Evolutionary conservation across 2,329 filamentous ascomycete genomes (phyloP).

Genomic region (Cladophialophora psammophila): DNA sequence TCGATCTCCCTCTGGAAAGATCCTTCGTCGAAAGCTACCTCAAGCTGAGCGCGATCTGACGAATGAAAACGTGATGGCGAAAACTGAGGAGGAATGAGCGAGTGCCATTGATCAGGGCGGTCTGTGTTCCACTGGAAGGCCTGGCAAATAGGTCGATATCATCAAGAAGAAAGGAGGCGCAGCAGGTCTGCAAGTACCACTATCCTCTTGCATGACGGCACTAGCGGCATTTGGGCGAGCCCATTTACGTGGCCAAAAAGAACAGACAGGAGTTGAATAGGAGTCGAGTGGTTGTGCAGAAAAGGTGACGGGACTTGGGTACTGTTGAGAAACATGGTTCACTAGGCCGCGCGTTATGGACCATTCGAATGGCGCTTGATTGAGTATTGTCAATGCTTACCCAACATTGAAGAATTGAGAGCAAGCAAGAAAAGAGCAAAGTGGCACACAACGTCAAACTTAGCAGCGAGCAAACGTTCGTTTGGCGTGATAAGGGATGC

Average conservation of each 20-base stretch:
- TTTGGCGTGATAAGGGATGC: not conserved
- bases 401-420: not conserved
- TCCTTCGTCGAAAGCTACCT: slow-evolving; percentile 45
- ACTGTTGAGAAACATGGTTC: not conserved
- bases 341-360: not conserved
- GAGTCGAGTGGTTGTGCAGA: not conserved
- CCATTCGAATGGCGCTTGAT: not conserved
- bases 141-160: too few species aligned
- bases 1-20: slow-evolving; percentile 59
- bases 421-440: not conserved
- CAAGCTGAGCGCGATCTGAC: slow-evolving; percentile 18
- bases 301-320: not conserved
- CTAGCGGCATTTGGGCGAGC: too few species aligned
- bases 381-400: not conserved
- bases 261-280: not conserved
- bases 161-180: too few species aligned
- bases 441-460: slow-evolving; percentile 5
- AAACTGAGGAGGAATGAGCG: not conserved
- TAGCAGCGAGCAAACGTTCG: not conserved
- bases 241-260: too few species aligned
- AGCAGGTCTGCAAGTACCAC: too few species aligned
- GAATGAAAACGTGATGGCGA: not conserved
- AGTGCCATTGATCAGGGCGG: too few species aligned
- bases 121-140: too few species aligned
- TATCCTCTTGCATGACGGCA: too few species aligned